Base-by-base conservation (phyloP, 192 early-diverging fungal genomes). In the Rhizophlyctis rosea region DNA sequence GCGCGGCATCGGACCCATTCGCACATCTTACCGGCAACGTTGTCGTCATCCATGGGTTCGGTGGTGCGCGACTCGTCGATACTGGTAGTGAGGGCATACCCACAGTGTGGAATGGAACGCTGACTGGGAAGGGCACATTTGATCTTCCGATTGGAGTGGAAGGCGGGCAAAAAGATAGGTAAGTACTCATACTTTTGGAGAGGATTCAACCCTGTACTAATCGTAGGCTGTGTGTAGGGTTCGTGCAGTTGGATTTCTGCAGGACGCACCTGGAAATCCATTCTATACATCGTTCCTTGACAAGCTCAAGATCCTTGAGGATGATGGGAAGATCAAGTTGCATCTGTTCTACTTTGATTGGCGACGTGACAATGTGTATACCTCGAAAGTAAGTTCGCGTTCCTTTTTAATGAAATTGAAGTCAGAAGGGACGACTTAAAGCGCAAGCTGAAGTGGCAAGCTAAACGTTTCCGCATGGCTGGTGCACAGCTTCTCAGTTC, bases 11-110 rank as follows among this genome's bases (percentile, higher is more conserved):
- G 18, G 53, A 54, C 53, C 53, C 53, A 3, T 31, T 54, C 25
- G 18, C 24, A 3, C 27, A n/a, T 2, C 27, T 54, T 3, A 4
- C 53, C 5, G 53, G 53, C 7, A 54, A 25, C 16, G 30, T 54
- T 54, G 53, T 54, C 30, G 27, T 54, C 3, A 30, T 54, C 30
- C 53, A 54, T 29, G 53, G 53, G n/a, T 54, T 54, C 25, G 53
- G 27, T 29, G 53, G 53, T 25, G 24, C 27, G 24, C 53, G 30
- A 5, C 53, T 54, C 27, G 53, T 54, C 53, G 25, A 54, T 31
- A 30, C 53, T 5, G 24, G 30, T 3, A 54, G 27, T 27, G 48
- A 50, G 48, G n/a, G n/a, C n/a, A n/a, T n/a, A n/a, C n/a, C n/a
- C n/a, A n/a, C n/a, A n/a, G n/a, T n/a, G n/a, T n/a, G n/a, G n/a